Evolutionary conservation across 768 basidiomycete genomes (phyloP).

Genomic region (Sarcodon sp.): DNA sequence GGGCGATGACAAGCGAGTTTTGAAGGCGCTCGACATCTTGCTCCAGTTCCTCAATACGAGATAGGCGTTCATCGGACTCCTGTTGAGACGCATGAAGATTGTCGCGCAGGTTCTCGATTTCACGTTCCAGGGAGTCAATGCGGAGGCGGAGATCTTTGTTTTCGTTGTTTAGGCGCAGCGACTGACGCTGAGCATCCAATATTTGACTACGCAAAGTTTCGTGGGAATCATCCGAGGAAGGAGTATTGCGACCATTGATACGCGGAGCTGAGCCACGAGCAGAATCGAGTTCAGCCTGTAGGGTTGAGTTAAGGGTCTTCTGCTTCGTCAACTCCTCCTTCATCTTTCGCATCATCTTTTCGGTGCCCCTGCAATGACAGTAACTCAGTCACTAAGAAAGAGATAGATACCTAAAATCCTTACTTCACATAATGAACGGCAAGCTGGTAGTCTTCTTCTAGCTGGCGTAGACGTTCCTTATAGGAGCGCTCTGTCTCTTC

Average conservation of each 20-base stretch:
- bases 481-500: conserved; percentile 71
- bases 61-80: conserved; percentile 67
- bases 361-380: conserved; percentile 62
- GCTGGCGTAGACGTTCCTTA: conserved; percentile 70
- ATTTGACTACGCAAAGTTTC: conserved; percentile 60
- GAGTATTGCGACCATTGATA: conserved; percentile 68
- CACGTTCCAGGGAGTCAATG: conserved; percentile 62
- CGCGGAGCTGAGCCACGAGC: conserved; percentile 45
- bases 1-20: conserved; percentile 58
- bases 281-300: conserved; percentile 77
- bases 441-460: conserved; percentile 92
- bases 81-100: conserved; percentile 60
- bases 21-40: conserved; percentile 69
- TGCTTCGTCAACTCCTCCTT: conserved; percentile 91
- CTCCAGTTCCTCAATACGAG: conserved; percentile 68
- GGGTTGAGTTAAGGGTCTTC: conserved; percentile 63
- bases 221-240: conserved; percentile 46
- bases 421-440: conserved; percentile 97
- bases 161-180: conserved; percentile 55
- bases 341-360: conserved; percentile 96
- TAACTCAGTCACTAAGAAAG: conserved; percentile 8
- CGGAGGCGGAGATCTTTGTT: conserved; percentile 68
- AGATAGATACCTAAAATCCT: conserved; percentile 19
- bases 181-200: conserved; percentile 67
- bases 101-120: conserved; percentile 59